These are phyloP conservation scores for Umbelopsis isabellina DNA, from an alignment of 192 early-diverging fungal genomes.

Conservation along the genomic window DNA sequence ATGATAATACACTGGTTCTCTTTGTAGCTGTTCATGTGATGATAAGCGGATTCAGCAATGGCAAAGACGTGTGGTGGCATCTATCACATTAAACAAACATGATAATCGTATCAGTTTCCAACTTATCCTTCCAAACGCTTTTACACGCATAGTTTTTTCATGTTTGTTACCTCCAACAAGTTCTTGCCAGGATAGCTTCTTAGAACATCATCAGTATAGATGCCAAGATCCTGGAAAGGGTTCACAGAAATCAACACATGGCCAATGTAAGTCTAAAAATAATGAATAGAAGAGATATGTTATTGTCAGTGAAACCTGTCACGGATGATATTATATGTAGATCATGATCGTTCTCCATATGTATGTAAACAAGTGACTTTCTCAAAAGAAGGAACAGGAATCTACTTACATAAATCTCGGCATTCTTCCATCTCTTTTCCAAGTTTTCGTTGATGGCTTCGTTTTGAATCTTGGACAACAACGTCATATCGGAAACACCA, in stretches of 20 bases:
- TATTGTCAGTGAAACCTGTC: not conserved
- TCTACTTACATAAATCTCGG: constrained; percentile 84
- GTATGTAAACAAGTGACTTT: not conserved
- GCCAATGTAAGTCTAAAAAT: constrained; percentile 90
- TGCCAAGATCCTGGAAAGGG: constrained; percentile 94
- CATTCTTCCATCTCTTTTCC: constrained; percentile 83
- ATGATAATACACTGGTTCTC: constrained; percentile 99
- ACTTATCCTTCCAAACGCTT: too few species aligned
- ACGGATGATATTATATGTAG: not conserved
- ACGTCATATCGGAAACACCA: constrained; percentile 87
- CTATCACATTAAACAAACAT: constrained; percentile 27
- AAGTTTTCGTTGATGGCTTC: constrained; percentile 95
- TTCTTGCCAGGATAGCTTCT: constrained; percentile 87
- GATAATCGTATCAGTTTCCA: not conserved
- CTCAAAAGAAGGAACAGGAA: not conserved
- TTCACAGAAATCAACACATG: constrained; percentile 89
- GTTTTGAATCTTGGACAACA: constrained; percentile 92
- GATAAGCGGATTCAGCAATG: constrained; percentile 87
- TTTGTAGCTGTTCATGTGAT: constrained; percentile 97
- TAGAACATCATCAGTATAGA: constrained; percentile 92
- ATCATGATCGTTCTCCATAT: not conserved
- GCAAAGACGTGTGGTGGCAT: constrained; percentile 98
- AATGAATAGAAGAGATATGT: constrained; percentile 7
- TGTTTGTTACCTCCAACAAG: constrained; percentile 63
- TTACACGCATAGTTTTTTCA: not conserved